A percentile compares a stretch with the other conserved stretches of the same genome.
Conservation (phyloP, 345 rosid genomes). For the thale cress (Arabidopsis thaliana) region DNA sequence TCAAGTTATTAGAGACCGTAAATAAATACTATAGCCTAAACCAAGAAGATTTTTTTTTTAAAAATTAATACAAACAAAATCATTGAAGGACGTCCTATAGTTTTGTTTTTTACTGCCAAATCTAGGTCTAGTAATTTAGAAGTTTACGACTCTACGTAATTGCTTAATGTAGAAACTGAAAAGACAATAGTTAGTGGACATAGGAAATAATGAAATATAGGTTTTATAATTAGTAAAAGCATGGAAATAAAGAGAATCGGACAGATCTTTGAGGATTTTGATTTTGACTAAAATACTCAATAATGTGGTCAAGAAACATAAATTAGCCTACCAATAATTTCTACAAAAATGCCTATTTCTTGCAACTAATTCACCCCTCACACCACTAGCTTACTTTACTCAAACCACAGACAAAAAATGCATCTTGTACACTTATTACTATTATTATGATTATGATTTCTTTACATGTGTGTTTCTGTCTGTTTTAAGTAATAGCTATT, state of each 20-base stretch:
- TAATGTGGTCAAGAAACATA: constrained; percentile 40
- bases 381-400: constrained; percentile 37
- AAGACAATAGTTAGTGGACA: constrained; percentile 28
- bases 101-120: constrained; percentile 22
- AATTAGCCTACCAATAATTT: constrained; percentile 39
- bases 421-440: constrained; percentile 31
- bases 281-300: constrained; percentile 30
- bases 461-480: too few species aligned
- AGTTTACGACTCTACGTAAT: constrained; percentile 38
- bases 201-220: constrained; percentile 27
- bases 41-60: background rate
- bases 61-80: constrained; percentile 7
- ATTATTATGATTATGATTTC: constrained; percentile 4
- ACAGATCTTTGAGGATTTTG: constrained; percentile 32
- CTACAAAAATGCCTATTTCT: constrained; percentile 27
- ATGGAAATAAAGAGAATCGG: constrained; percentile 36
- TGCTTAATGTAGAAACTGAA: constrained; percentile 38
- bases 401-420: constrained; percentile 32
- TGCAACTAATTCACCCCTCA: constrained; percentile 35
- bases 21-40: too few species aligned
- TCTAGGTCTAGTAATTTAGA: constrained; percentile 20
- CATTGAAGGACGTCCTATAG: constrained; percentile 10
- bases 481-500: too few species aligned
- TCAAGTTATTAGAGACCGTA: background rate
- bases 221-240: constrained; percentile 42